Evolutionary conservation across 805 yeast species (phyloP), one percentile per base, ranked within the genome.

Genomic region (Metschnikowia lachancei): DNA sequence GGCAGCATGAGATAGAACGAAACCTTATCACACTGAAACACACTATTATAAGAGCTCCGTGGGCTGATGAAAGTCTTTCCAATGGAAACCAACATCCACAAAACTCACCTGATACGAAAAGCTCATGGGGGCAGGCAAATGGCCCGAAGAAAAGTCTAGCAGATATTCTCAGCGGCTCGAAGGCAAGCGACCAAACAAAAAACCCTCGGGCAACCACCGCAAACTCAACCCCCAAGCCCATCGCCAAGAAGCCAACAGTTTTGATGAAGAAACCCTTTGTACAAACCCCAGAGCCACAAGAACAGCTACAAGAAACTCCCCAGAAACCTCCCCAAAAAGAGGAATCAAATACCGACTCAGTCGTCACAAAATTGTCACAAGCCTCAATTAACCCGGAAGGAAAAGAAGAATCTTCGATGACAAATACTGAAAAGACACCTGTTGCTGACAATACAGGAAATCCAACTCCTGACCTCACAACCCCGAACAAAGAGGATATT

Each of bases 1-100:
- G 78, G 53, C 81, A 79, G 54, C 66, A 74, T 38, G 92, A 85
- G 56, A 66, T 85, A 18, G 91, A 85, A n/a, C 36, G 36, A 22
- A 45, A 40, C 14, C 39, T 45, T 12, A 40, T 45, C 12, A 31
- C 33, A 26, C 56, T 65, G 9, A 66, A 67, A 43, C 64, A 63
- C 36, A 67, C 73, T 10, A 66, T 69, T 3, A 52, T 66, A 4
- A 63, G 57, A 47, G 67, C 69, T n/a, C 48, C 48, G 4, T 45
- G 48, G 48, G 48, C 32, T 10, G 44, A 35, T 3, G 32, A 28
- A 10, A 31, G 7, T 16, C 19, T 20, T 16, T 39, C 18, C n/a
- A 33, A 26, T 10, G 11, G 12, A 26, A 26, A 26, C 28, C 7
- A 24, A 26, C 17, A 20, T 10, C 11, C 44, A 10, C 20, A 19